Percentiles rank a stretch among this genome's conserved stretches.
Evolutionary conservation across 139 green algal genomes (phyloP).

Genomic region (Penium margaritaceum): DNA sequence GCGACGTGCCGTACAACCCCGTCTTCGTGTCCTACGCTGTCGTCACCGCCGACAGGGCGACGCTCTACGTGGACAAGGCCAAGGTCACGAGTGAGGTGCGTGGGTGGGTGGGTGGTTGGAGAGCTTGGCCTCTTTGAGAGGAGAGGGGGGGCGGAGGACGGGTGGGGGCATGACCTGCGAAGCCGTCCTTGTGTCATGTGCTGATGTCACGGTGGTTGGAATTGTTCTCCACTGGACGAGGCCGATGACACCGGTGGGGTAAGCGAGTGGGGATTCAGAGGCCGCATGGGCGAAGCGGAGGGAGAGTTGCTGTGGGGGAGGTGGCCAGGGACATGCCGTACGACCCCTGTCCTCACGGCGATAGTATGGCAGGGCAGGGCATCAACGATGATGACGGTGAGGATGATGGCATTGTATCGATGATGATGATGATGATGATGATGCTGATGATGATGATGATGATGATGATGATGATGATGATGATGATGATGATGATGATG

Average conservation of each 20-base stretch:
- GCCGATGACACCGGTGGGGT: neutral
- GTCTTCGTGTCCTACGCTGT: conserved; percentile 55
- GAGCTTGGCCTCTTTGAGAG: too few relatives aligned
- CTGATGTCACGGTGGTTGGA: too few relatives aligned
- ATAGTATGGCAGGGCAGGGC: too few relatives aligned
- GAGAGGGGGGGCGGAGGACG: neutral
- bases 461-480: too few relatives aligned
- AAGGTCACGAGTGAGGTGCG: conserved; percentile 55
- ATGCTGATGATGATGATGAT: too few relatives aligned
- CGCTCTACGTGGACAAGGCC: conserved; percentile 25
- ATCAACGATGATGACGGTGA: too few relatives aligned
- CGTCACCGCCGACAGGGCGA: conserved; percentile 10
- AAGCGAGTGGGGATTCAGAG: neutral
- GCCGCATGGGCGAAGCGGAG: neutral
- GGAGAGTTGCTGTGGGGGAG: neutral
- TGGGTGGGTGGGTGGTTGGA: too few relatives aligned
- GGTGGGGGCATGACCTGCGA: neutral
- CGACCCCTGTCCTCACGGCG: too few relatives aligned
- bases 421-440: too few relatives aligned
- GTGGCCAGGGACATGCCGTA: neutral
- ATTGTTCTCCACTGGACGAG: neutral
- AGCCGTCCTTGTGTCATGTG: neutral
- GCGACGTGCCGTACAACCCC: conserved; percentile 81
- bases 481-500: too few relatives aligned
- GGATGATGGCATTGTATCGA: too few relatives aligned